Evolutionary conservation across 192 early-diverging fungal species (phyloP).

Genomic region (Lobosporangium transversale): DNA sequence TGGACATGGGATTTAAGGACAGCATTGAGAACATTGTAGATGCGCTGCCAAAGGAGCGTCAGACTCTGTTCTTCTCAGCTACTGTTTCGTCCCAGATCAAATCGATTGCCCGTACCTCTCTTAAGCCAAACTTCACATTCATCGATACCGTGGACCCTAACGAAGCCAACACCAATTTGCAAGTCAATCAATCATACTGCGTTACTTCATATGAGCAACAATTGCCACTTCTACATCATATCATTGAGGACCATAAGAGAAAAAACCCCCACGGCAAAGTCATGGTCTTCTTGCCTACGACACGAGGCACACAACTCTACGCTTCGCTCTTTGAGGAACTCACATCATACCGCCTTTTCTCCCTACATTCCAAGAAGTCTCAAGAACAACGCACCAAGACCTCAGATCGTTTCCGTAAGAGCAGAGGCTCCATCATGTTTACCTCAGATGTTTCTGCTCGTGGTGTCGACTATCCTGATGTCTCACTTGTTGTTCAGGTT

Average conservation of each 20-base stretch:
- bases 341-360: conserved; percentile 60
- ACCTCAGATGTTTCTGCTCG: conserved; percentile 97
- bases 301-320: conserved; percentile 72
- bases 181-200: conserved; percentile 82
- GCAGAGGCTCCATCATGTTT: conserved; percentile 74
- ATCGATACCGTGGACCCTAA: conserved; percentile 83
- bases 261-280: conserved; percentile 76
- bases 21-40: conserved; percentile 80
- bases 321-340: conserved; percentile 67
- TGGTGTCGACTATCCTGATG: conserved; percentile 96
- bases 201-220: conserved; percentile 71
- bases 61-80: conserved; percentile 95
- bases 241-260: conserved; percentile 71
- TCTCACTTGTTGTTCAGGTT: conserved; percentile 89
- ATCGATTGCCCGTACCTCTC: conserved; percentile 70
- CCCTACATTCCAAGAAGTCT: conserved; percentile 82
- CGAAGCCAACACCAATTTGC: conserved; percentile 83
- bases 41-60: conserved; percentile 72
- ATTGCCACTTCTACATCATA: conserved; percentile 67
- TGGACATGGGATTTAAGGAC: conserved; percentile 94
- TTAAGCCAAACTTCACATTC: conserved; percentile 69
- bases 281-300: conserved; percentile 91
- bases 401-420: conserved; percentile 78
- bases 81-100: conserved; percentile 82
- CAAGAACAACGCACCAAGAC: conserved; percentile 78